Base-by-base conservation (phyloP, 257 asterid genomes). In the Lantana camara region DNA sequence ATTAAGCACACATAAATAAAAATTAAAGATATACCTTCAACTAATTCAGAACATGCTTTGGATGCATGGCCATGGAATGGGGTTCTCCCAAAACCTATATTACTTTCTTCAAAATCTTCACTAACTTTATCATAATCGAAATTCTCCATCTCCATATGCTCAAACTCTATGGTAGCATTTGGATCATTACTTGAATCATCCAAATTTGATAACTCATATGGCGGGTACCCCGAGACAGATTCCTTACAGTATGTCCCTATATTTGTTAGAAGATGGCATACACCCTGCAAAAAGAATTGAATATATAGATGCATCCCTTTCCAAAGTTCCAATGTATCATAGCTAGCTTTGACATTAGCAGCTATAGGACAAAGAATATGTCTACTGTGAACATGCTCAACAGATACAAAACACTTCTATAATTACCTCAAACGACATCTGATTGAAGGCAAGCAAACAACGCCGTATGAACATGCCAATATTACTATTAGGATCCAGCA, bases 381-480 rank as follows among this genome's bases (percentile, higher is more conserved):
- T 27, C 34, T 20, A 15, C 17, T 66, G 34, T 10, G 23, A 30
- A 40, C 12, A 46, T 17, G 35, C 46, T 50, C 34, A 32, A 30
- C 29, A 48, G 35, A 53, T 41, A 24, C 5, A 9, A 32, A 24
- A 48, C 45, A 57, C 12, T 47, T 32, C 21, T 4, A 30, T 20
- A 62, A 48, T 57, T 80, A 91, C 98, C 99, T 93, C 99, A 68
- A 94, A 94, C 12, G 92, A 78, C 83, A 82, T 82, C 57, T 83
- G 87, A 80, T 81, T 84, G 77, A 94, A 90, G 37, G 87, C 80
- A 62, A 90, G 95, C 70, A 88, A 72, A 83, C 97, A 87, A n/a
- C 89, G 88, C 20, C 99, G 75, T 46, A 83, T 77, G 73, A 85
- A 94, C 72, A 90, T 75, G 63, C 99, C 99, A 69, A 86, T 76